Base-by-base conservation (phyloP, 352 stramenopile genomes). In the Phytophthora ohioensis region DNA sequence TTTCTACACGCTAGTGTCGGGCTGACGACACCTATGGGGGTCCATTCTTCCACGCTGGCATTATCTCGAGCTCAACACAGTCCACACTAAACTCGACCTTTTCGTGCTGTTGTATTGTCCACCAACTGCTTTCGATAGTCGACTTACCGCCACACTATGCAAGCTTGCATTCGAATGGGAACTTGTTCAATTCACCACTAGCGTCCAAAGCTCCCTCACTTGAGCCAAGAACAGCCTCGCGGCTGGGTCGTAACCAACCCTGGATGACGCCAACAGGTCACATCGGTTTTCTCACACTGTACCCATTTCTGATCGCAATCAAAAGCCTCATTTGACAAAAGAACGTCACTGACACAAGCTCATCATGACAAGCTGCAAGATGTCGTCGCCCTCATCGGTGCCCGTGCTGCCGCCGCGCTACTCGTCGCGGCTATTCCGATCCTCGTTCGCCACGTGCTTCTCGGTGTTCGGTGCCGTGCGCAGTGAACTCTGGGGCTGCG, bases 401-500 rank as follows among this genome's bases (percentile, higher is more conserved):
- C 82, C 81, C 3, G 84, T 95, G 64, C 78, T 95, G 52, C 84
- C 82, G 11, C 84, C 82, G 15, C 71, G 79, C 52, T 95, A 92
- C 75, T 87, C 87, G 48, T 70, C 43, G 21, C 87, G 87, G 3
- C 81, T 95, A 17, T 85, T 91, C 58, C 85, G 85, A 9, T 93
- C 87, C 57, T 92, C 81, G 46, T 91, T 93, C 71, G 71, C 81
- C 48, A 92, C 85, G 10, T 85, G 76, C 61, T 78, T 86, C 63
- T 95, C 85, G 15, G 84, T 95, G 30, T 56, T 68, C 7, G 58
- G 81, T 34, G 85, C 87, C 8, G 68, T 79, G 41, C 71, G 67
- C 17, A 73, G 84, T 57, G 73, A 90, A 69, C 76, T 93, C 43
- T 95, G 84, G 84, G 74, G 63, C 39, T 95, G 87, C 69, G 80